A percentile compares a stretch with the other conserved stretches of the same genome.
Evolutionary conservation across 2,329 filamentous ascomycete genomes (phyloP).

Genomic region (Aquanectria penicillioides): DNA sequence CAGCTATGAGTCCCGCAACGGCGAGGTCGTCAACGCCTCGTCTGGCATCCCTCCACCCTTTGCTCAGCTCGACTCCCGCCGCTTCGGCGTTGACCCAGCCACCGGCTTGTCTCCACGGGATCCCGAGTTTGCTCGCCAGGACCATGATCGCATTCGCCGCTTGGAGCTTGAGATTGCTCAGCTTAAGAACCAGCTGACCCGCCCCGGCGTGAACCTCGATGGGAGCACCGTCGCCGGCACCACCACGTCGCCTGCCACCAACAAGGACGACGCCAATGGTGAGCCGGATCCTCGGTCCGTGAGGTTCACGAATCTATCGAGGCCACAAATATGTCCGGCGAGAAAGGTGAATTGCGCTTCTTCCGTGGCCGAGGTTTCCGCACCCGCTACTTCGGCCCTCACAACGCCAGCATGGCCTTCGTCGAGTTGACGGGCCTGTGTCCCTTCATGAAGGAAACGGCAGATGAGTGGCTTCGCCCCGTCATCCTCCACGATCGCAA

Average conservation of each 20-base stretch:
- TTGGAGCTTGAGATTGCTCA: slow-evolving; percentile 69
- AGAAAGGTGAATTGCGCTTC: slow-evolving; percentile 65
- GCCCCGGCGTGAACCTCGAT: slow-evolving; percentile 57
- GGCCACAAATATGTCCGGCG: slow-evolving; percentile 51
- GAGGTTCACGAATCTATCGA: slow-evolving; percentile 54
- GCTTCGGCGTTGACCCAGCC: slow-evolving; percentile 47
- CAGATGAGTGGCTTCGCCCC: slow-evolving; percentile 69
- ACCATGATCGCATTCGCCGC: slow-evolving; percentile 67
- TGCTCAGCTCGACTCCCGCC: slow-evolving; percentile 53
- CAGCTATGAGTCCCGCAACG: slow-evolving; percentile 67
- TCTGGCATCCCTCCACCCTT: slow-evolving; percentile 56
- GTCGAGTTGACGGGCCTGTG: slow-evolving; percentile 66
- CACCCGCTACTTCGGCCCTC: slow-evolving; percentile 68
- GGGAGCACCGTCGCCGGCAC: slow-evolving; percentile 61
- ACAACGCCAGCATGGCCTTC: slow-evolving; percentile 70
- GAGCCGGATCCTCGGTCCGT: slow-evolving; percentile 46
- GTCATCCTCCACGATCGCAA: slow-evolving; percentile 66
- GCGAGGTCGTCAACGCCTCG: slow-evolving; percentile 59
- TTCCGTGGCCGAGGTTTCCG: slow-evolving; percentile 69
- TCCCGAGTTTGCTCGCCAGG: slow-evolving; percentile 52
- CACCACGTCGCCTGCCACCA: slow-evolving; percentile 56
- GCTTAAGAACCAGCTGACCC: slow-evolving; percentile 62
- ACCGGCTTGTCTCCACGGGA: slow-evolving; percentile 48
- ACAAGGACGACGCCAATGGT: slow-evolving; percentile 54
- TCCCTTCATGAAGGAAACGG: slow-evolving; percentile 71